Base-by-base conservation (phyloP, 768 basidiomycete genomes). In the Auricularia sp. region DNA sequence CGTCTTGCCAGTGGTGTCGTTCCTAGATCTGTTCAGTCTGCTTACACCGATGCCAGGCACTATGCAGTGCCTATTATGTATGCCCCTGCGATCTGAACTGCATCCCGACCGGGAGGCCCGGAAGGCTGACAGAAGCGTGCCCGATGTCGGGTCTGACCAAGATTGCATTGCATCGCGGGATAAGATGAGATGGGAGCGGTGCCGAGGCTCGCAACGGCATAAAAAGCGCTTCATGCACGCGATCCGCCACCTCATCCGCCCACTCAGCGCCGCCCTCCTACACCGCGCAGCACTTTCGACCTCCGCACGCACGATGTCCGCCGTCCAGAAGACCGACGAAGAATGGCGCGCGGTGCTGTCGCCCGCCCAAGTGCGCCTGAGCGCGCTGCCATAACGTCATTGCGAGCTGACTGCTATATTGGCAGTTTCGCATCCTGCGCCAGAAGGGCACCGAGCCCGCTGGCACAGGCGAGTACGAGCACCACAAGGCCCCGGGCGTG, bases 291-390 rank as follows among this genome's bases (percentile, higher is more conserved):
- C 47, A 51, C 10, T 18, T 6, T 51, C 47, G 21, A 8, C 29
- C 3, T 29, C 29, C 29, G 2, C 29, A 29, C 29, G 29, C 1
- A 51, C 18, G 14, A 51, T 51, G 47, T 29, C 34, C 43, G 64
- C 60, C 29, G 2, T 29, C 21, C 56, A 64, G 33, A 85, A 91
- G 77, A 77, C 84, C 36, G 91, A 93, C 5, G 74, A 78, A 8
- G 93, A 96, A 74, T 97, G 93, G 93, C 81, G 84, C 66, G 90
- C 92, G 2, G 73, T 91, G 54, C 80, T 97, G 60, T 83, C 84
- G 34, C 87, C 84, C 3, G 85, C 92, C 72, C 93, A 97, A 83
- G 92, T 91, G 70, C 47, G 85, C 92, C 72, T 93, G 96, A 83
- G 92, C 90, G 70, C 47, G 81, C 75, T 42, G 16, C 39, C 12